phyloP scores from a whole-genome alignment of 192 early-diverging fungal species.

The Phlyctochytrium planicorne region DNA sequence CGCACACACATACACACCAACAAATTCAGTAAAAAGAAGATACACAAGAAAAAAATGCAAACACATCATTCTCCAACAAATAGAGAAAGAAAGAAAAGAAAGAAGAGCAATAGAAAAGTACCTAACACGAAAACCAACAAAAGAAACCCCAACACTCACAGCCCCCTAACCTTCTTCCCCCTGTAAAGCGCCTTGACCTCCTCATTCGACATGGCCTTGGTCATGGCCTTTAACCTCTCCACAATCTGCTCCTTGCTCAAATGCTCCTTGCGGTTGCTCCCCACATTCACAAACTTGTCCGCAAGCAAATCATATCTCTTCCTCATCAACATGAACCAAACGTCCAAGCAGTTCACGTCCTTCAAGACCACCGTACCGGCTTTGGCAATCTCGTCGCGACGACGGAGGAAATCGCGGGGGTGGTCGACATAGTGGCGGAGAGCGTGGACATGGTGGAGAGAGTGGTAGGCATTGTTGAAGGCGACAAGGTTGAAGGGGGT shows the following conservation, averaged over 20 bases:
- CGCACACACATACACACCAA: too few species aligned
- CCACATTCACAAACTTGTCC: slow-evolving; percentile 28
- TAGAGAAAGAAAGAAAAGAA: too few species aligned
- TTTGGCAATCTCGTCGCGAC: slow-evolving; percentile 17
- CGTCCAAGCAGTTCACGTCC: slow-evolving; percentile 24
- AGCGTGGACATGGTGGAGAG: slow-evolving; percentile 47
- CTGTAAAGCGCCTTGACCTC: slow-evolving; percentile 21
- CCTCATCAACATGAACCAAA: slow-evolving; percentile 38
- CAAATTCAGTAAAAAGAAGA: too few species aligned
- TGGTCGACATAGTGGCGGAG: slow-evolving; percentile 45
- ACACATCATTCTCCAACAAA: too few species aligned
- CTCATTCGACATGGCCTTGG: slow-evolving; percentile 15
- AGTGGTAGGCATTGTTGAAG: slow-evolving; percentile 49
- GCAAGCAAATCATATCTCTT: slow-evolving; percentile 31
- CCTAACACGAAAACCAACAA: too few species aligned
- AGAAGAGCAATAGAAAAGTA: too few species aligned
- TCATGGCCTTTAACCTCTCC: slow-evolving; percentile 4
- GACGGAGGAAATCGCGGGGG: slow-evolving; percentile 34
- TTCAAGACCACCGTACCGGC: slow-evolving; percentile 29
- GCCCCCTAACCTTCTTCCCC: too few species aligned
- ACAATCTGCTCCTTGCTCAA: slow-evolving; percentile 18
- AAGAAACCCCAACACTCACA: too few species aligned
- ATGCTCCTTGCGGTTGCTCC: not conserved
- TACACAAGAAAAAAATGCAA: too few species aligned
- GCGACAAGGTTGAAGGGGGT: slow-evolving; percentile 28